Percentiles rank a stretch among this genome's conserved stretches.
Evolutionary conservation across 177 flowering plant genomes (phyloP).

Genomic region (Vitis hybrid): DNA sequence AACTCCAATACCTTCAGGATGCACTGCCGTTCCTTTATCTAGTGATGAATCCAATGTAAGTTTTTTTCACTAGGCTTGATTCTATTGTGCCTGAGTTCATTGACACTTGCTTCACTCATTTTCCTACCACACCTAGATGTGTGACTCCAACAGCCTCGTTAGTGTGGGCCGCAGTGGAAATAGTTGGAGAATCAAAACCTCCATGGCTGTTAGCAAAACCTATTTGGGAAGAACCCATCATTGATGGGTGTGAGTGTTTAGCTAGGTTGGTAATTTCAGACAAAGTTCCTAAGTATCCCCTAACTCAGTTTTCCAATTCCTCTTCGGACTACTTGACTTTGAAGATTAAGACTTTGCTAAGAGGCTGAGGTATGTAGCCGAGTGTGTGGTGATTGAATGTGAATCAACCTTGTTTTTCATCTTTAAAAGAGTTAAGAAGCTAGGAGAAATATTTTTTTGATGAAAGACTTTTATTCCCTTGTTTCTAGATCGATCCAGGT

Average conservation of each 20-base stretch:
- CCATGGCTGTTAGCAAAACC: conserved; percentile 34
- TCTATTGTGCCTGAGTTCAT: conserved; percentile 38
- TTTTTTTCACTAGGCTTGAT: conserved; percentile 52
- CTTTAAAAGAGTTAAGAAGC: no score
- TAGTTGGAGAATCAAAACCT: conserved; percentile 58
- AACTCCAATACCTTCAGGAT: conserved; percentile 25
- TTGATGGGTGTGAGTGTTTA: conserved; percentile 16
- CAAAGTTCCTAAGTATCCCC: no score
- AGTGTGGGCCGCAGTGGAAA: conserved; percentile 62
- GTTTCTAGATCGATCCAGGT: no score
- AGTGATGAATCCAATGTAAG: conserved; percentile 34
- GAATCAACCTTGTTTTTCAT: no score
- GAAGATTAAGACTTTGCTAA: no score
- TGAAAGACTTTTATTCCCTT: no score
- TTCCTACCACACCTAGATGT: conserved; percentile 93
- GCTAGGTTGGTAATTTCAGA: no score
- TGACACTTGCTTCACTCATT: conserved; percentile 82
- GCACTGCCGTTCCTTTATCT: conserved; percentile 35
- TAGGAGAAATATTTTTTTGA: no score
- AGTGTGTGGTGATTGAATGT: no score
- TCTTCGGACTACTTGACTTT: no score
- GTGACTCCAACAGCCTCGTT: conserved; percentile 60
- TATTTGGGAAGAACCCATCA: conserved; percentile 53
- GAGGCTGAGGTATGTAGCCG: no score
- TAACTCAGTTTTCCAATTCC: no score